Percentiles rank a stretch among this genome's conserved stretches.
Evolutionary conservation across 306 rosid species (phyloP).

Genomic region (Pyrus betulifolia): DNA sequence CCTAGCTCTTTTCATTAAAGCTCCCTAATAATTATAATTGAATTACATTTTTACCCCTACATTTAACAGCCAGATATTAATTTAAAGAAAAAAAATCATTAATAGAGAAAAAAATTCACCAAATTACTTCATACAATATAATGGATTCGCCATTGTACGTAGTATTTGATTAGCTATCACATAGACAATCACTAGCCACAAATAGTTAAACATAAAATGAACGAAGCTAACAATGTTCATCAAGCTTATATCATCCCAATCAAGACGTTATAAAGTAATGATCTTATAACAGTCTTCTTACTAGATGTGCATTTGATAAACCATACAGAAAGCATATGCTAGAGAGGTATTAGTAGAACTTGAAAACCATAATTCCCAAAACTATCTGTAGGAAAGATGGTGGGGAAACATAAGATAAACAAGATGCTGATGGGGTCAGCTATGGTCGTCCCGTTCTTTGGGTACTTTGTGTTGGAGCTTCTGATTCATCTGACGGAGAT

Average conservation of each 20-base stretch:
- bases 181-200: background rate
- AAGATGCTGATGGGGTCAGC: conserved; percentile 24
- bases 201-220: background rate
- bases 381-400: conserved; percentile 16
- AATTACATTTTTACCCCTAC: too few species aligned
- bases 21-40: too few species aligned
- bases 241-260: background rate
- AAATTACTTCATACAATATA: too few species aligned
- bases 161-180: too few species aligned
- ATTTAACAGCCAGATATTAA: too few species aligned
- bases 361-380: conserved; percentile 12
- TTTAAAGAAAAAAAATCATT: too few species aligned
- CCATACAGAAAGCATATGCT: background rate
- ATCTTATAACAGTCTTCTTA: background rate
- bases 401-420: conserved; percentile 16
- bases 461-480: conserved; percentile 16
- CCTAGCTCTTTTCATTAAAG: too few species aligned
- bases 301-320: background rate
- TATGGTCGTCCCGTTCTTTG: conserved; percentile 20
- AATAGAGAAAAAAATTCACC: too few species aligned
- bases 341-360: background rate
- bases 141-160: too few species aligned
- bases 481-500: conserved; percentile 24
- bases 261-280: background rate
- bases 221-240: background rate